These are phyloP conservation scores for Leishmania braziliensis DNA, from an alignment of 208 protist species.

Conservation along the genomic window DNA sequence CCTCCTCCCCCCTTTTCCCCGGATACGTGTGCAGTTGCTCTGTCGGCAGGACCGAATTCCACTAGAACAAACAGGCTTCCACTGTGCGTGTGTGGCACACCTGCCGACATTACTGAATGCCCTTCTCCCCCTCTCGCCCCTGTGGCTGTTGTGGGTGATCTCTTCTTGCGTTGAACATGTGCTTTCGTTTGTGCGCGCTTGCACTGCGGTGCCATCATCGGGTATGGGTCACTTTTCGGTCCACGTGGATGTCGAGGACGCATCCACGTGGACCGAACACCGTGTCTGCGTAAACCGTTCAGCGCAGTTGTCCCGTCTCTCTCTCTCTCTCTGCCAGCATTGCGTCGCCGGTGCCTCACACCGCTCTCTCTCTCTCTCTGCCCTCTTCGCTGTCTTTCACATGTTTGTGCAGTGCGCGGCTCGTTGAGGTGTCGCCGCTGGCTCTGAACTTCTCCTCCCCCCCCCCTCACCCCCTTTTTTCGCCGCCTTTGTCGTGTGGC, in stretches of 20 bases:
- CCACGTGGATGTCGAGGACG: no score
- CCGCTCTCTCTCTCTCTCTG: neutral
- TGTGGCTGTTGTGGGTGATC: neutral
- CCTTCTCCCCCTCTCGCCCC: neutral
- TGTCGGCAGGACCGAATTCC: neutral
- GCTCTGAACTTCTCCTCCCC: neutral
- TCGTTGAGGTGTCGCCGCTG: neutral
- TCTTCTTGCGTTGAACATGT: neutral
- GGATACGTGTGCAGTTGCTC: neutral
- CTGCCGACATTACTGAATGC: neutral
- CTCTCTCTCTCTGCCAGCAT: neutral
- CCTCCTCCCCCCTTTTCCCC: no score
- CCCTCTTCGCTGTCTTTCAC: neutral
- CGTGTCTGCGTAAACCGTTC: neutral
- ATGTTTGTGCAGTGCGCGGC: neutral
- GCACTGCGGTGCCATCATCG: neutral
- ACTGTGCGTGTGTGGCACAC: neutral
- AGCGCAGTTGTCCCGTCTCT: neutral
- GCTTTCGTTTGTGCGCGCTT: neutral
- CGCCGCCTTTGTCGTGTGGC: neutral
- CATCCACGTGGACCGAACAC: neutral
- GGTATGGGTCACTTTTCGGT: neutral
- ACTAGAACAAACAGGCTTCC: neutral
- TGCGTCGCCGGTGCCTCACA: neutral
- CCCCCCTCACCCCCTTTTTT: no score